Percentiles rank a stretch among this genome's conserved stretches.
These are phyloP conservation scores for Syzygium aromaticum DNA, from an alignment of 345 rosid species.

Conservation along the genomic window DNA sequence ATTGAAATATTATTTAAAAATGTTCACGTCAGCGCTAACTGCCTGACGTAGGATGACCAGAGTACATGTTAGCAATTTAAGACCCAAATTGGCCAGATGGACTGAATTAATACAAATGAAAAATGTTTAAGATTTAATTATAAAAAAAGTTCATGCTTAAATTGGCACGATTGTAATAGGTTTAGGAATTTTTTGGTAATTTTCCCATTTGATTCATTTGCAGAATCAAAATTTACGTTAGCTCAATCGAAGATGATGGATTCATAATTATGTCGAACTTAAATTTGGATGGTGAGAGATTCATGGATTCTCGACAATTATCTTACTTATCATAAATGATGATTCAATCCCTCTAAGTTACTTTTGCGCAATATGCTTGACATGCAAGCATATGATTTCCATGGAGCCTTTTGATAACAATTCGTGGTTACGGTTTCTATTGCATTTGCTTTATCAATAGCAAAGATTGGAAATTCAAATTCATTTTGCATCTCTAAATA, in stretches of 20 bases:
- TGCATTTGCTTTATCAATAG: not conserved
- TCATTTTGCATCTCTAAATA: not conserved
- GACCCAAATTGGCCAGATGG: too few relatives aligned
- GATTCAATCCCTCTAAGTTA: not conserved
- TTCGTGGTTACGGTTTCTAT: not conserved
- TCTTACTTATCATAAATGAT: not conserved
- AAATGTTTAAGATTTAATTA: too few relatives aligned
- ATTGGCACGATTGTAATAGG: too few relatives aligned
- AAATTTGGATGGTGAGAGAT: not conserved
- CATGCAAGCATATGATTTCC: not conserved
- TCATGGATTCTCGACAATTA: not conserved
- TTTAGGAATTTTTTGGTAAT: too few relatives aligned
- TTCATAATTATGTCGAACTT: not conserved
- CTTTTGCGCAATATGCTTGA: not conserved
- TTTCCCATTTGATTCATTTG: not conserved
- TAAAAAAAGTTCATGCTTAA: too few relatives aligned
- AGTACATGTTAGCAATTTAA: too few relatives aligned
- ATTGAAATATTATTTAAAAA: too few relatives aligned
- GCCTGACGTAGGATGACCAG: too few relatives aligned
- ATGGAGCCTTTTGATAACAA: not conserved
- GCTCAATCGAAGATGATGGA: not conserved
- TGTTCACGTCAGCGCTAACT: too few relatives aligned
- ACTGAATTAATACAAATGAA: too few relatives aligned
- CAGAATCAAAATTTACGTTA: not conserved
- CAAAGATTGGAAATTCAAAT: not conserved